Evolutionary conservation across 345 rosid genomes (phyloP).

Genomic region (Combretum micranthum): DNA sequence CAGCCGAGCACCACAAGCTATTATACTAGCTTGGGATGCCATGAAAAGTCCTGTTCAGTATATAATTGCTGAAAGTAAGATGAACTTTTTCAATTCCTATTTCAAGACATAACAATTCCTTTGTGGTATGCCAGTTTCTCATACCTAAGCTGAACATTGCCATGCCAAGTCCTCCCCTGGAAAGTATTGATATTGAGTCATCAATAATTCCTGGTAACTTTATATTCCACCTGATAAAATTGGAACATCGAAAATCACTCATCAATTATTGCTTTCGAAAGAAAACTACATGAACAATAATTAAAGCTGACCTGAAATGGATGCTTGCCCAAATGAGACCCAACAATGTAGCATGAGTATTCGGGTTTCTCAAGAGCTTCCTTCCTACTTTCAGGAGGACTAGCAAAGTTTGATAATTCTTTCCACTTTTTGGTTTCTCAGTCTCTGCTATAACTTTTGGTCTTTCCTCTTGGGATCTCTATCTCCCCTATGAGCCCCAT

Average conservation of each 20-base stretch:
- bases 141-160: conserved; percentile 96
- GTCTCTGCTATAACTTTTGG: conserved; percentile 40
- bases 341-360: conserved; percentile 61
- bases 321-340: conserved; percentile 78
- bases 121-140: too few species aligned
- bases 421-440: conserved; percentile 27
- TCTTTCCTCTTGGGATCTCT: conserved; percentile 39
- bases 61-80: background rate
- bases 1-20: conserved; percentile 68
- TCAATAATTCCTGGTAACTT: conserved; percentile 57
- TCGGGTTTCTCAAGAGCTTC: conserved; percentile 70
- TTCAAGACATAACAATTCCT: too few species aligned
- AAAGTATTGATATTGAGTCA: conserved; percentile 56
- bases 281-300: background rate
- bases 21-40: conserved; percentile 58
- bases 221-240: conserved; percentile 47
- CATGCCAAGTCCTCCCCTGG: conserved; percentile 93
- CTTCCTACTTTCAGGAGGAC: conserved; percentile 54
- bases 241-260: background rate
- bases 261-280: background rate
- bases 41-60: conserved; percentile 63
- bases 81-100: too few species aligned
- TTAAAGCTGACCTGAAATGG: conserved; percentile 50
- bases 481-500: conserved; percentile 14
- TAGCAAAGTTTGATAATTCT: conserved; percentile 28